Base-by-base conservation (phyloP, 2,329 filamentous ascomycete species). In the Ascochyta pisi region DNA sequence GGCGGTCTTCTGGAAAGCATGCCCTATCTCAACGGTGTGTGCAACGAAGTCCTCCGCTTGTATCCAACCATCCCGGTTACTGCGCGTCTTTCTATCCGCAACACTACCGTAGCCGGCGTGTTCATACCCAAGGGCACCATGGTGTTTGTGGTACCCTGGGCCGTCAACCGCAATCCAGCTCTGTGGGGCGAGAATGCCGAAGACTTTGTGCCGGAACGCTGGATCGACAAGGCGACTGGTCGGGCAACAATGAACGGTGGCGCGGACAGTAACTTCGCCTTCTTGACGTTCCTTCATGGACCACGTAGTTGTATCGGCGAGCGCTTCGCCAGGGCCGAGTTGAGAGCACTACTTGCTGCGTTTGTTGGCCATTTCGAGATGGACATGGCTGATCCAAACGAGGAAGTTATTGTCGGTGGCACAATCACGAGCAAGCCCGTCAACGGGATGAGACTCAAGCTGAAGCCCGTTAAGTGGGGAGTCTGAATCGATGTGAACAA, bases 11-110 rank as follows among this genome's bases (percentile, higher is more conserved):
- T 81, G 19, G 79, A 81, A 58, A 68, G 65, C n/a, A 70, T 81
- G 23, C 78, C 78, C 1, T 76, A 78, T 57, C 74, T 81, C 13
- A 79, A 80, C 57, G 78, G 72, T 16, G 76, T 81, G 58, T 79
- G 77, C 68, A 78, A 79, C 61, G 79, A 78, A 63, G 68, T 70
- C 16, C 66, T 76, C 2, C 74, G 75, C 23, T 59, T 78, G 10
- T 77, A 68, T 57, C 76, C 76, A 9, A 75, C 74, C 2, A 70
- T 78, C n/a, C 74, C 76, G 10, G 58, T 71, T 13, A 66, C 69
- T 3, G 58, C 69, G 10, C 74, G 76, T 33, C 41, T 69, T 38
- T 62, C 74, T 6, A 61, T 68, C 8, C 69, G 71, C 22, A 63
- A 72, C 47, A 77, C 74, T 10, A 61, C 58, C 6, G 63, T 77